Evolutionary conservation across 2,329 filamentous ascomycete genomes (phyloP).

Genomic region (Periconia sp.): DNA sequence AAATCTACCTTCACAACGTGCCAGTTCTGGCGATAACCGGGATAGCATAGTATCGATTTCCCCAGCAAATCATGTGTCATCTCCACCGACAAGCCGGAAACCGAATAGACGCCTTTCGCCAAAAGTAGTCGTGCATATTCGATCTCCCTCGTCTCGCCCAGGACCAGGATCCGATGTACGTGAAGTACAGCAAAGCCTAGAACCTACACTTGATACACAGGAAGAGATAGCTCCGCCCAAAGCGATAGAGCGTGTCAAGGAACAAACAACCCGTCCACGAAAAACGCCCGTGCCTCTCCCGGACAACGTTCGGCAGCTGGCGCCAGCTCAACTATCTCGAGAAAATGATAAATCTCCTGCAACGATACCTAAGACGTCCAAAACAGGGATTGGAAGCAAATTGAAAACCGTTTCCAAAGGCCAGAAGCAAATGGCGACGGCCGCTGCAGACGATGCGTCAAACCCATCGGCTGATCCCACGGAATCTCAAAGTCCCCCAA

Average conservation of each 20-base stretch:
- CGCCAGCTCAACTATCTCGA: neutral
- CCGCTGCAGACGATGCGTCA: neutral
- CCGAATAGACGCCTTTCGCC: neutral
- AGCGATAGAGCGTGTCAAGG: neutral
- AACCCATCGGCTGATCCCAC: neutral
- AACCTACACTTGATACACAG: neutral
- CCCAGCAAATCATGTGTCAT: neutral
- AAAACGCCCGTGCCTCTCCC: conserved; percentile 11
- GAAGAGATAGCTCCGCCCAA: neutral
- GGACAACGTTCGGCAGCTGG: conserved; percentile 1
- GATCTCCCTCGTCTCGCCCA: neutral
- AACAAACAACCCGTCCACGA: neutral
- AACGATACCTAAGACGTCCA: neutral
- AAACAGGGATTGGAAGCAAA: neutral
- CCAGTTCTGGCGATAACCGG: neutral
- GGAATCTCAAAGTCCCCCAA: neutral
- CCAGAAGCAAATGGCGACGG: neutral
- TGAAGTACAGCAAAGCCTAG: neutral
- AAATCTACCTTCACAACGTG: neutral
- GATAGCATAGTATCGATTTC: neutral
- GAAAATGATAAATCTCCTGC: neutral
- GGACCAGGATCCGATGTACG: neutral
- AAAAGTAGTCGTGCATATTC: conserved; percentile 18
- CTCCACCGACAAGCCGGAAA: neutral
- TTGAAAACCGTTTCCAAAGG: neutral